Base-by-base conservation (phyloP, 2,329 filamentous ascomycete genomes). In the Fusarium clavum region DNA sequence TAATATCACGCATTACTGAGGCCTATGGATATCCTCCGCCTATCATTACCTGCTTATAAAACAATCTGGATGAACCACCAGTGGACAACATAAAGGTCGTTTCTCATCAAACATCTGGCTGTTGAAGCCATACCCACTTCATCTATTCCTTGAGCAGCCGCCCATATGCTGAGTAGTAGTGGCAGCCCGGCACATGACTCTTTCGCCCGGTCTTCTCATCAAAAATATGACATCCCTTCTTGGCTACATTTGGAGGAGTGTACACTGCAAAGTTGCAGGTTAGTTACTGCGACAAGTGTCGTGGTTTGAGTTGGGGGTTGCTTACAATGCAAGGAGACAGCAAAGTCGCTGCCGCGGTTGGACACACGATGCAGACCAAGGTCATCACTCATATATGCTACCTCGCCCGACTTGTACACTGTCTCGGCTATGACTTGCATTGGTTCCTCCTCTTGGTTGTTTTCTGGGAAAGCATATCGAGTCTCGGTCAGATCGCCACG, bases 381-480 rank as follows among this genome's bases (percentile, higher is more conserved):
- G 81, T 94, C 89, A 78, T 97, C 94, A 41, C 93, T 92, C 91
- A 98, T 97, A 80, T 97, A 97, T 11, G 93, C 91, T 41, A 97
- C 93, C 67, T 91, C 84, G 70, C 95, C 91, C 76, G 91, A 85
- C 52, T 84, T 82, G 76, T 94, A 92, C 44, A 85, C 86, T 41
- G 87, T 92, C 75, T 93, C 87, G 46, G 88, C 90, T 70, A 90
- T 91, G 61, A 92, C 80, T 64, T 83, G 77, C 80, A 92, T 90
- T 5, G 90, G 89, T 8, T 83, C 82, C 51, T 85, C 82, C 51
- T 84, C 80, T 51, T 80, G 78, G 32, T 74, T 68, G 24, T 78
- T 78, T 51, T 83, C 77, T 1, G 94, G 94, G 82, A 92, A 94
- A 54, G 87, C 86, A 80, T 93, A 97, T 64, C 93, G 87, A 20